These are phyloP conservation scores for Globisporangium emineosum DNA, from an alignment of 352 stramenopile genomes.

Conservation along the genomic window DNA sequence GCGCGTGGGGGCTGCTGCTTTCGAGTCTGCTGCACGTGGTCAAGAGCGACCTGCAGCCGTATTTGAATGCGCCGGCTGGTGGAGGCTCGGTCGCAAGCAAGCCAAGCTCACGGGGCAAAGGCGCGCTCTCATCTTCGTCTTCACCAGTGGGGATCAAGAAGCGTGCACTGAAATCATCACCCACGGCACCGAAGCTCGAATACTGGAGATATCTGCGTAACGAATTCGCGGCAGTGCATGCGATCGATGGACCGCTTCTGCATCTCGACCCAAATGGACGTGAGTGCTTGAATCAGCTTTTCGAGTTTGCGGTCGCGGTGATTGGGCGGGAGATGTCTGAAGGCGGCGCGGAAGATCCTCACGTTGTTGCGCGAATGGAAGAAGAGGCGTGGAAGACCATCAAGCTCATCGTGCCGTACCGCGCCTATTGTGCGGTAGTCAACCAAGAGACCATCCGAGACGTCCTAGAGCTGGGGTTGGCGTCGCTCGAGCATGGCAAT, in stretches of 20 bases:
- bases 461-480: conserved; percentile 52
- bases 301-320: conserved; percentile 47
- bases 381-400: conserved; percentile 68
- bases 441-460: conserved; percentile 46
- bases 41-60: conserved; percentile 42
- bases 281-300: conserved; percentile 53
- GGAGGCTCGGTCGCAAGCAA: not conserved
- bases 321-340: conserved; percentile 34
- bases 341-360: conserved; percentile 27
- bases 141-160: conserved; percentile 15
- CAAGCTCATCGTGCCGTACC: conserved; percentile 47
- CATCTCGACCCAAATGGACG: conserved; percentile 75
- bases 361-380: conserved; percentile 36
- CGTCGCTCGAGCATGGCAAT: conserved; percentile 37
- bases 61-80: conserved; percentile 19
- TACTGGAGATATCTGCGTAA: conserved; percentile 65
- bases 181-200: conserved; percentile 31
- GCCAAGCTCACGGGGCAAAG: not conserved
- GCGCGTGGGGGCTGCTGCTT: conserved; percentile 62
- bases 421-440: conserved; percentile 70
- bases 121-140: not conserved
- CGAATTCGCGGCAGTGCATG: conserved; percentile 57
- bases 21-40: conserved; percentile 46
- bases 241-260: conserved; percentile 43
- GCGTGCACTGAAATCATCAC: conserved; percentile 21